A percentile compares a stretch with the other conserved stretches of the same genome.
Evolutionary conservation across 179 eudicot genomes (phyloP).

Genomic region (Drosera spatulata): DNA sequence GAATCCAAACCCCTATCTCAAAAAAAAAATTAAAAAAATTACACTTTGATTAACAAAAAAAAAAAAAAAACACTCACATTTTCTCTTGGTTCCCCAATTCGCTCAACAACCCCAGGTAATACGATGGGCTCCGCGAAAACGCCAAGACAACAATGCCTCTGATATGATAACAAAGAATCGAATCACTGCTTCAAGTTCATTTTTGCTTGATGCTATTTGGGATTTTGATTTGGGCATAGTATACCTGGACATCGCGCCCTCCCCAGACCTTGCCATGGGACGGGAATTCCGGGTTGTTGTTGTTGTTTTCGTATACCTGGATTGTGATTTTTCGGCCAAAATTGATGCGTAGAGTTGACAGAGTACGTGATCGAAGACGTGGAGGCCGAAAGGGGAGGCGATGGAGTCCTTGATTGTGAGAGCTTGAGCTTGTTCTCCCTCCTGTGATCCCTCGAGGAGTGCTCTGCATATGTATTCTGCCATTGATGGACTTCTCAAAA

Average conservation of each 20-base stretch:
- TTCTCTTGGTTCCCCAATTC: constrained; percentile 30
- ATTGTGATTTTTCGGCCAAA: constrained; percentile 61
- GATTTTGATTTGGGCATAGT: neutral
- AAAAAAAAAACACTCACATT: constrained; percentile 22
- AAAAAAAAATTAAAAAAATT: neutral
- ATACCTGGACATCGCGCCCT: too few relatives aligned
- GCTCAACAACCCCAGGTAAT: constrained; percentile 40
- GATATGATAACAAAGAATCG: neutral
- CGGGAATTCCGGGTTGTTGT: too few relatives aligned
- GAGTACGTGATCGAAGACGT: constrained; percentile 55
- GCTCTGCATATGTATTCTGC: constrained; percentile 59
- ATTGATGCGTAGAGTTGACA: constrained; percentile 50
- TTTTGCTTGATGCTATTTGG: neutral
- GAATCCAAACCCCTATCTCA: constrained; percentile 1
- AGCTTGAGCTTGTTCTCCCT: constrained; percentile 72
- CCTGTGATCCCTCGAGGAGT: constrained; percentile 64
- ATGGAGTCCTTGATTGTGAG: constrained; percentile 56
- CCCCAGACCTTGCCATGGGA: too few relatives aligned
- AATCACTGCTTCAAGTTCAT: neutral
- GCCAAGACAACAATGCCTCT: constrained; percentile 69
- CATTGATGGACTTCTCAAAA: constrained; percentile 30
- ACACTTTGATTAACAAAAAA: neutral
- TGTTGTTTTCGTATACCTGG: constrained; percentile 22
- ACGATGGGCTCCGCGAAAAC: constrained; percentile 52
- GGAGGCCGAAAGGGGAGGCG: constrained; percentile 36